phyloP scores from a whole-genome alignment of 2,329 filamentous ascomycete genomes.

The Colletotrichum eremochloae region DNA sequence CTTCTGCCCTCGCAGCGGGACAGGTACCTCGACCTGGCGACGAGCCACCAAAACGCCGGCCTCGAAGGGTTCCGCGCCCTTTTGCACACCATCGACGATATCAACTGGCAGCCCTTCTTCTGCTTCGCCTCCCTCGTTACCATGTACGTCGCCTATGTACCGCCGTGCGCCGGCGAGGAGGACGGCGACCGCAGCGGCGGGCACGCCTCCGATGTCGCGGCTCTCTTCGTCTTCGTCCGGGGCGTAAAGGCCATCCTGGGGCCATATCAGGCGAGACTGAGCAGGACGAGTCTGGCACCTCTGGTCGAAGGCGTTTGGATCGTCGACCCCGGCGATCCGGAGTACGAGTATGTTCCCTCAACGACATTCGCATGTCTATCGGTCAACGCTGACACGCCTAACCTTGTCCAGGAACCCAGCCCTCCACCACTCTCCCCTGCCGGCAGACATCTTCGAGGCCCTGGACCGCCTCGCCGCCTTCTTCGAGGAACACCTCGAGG shows the following conservation, averaged over 20 bases:
- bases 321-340: neutral
- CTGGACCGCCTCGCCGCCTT: conserved; percentile 8
- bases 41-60: conserved; percentile 50
- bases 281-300: conserved; percentile 8
- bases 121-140: conserved; percentile 58
- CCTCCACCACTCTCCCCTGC: conserved; percentile 11
- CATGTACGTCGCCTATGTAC: conserved; percentile 43
- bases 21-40: conserved; percentile 46
- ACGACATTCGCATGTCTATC: too few relatives aligned
- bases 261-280: neutral
- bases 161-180: neutral
- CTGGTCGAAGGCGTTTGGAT: conserved; percentile 17
- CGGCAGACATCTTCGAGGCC: conserved; percentile 30
- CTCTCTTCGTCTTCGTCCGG: conserved; percentile 33
- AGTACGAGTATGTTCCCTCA: conserved; percentile 6
- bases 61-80: conserved; percentile 48
- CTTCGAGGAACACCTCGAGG: neutral
- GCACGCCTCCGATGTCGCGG: neutral
- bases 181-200: neutral
- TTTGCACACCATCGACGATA: conserved; percentile 42
- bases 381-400: neutral
- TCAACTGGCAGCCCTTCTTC: conserved; percentile 51
- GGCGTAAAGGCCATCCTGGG: conserved; percentile 24
- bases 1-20: conserved; percentile 46
- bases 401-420: neutral